Evolutionary conservation across 192 early-diverging fungal genomes (phyloP), one percentile per base, ranked within the genome.

Genomic region (Coemansia sp.): DNA sequence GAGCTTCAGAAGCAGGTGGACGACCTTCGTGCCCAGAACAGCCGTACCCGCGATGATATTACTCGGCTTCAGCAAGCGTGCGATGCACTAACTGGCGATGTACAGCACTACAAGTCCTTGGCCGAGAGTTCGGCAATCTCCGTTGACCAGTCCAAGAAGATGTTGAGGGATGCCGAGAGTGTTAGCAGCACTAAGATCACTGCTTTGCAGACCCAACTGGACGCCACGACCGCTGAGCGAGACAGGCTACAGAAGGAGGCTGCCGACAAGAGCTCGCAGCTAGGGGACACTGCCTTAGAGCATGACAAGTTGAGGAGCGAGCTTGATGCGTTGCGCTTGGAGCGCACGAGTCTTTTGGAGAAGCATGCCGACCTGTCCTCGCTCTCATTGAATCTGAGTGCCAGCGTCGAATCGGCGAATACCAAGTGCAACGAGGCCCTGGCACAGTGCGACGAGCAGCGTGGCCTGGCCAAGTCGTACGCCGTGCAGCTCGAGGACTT

Each of bases 211-310:
- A 18, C 53, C 6, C 53, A 20, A 16, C n/a, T 56, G 18, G 33
- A 9, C 11, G 33, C 31, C 26, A 14, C 28, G 28, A 53, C 51
- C 28, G 63, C 53, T 28, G 63, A 65, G 38, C 50, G 53, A 56
- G 60, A 61, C 33, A n/a, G 33, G 0, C 9, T 55, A 6, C 18
- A 36, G 26, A 24, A 9, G 6, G 21, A 51, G 7, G n/a, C 66
- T 4, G 23, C 28, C 3, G 60, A 50, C 5, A 39, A 28, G 13
- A 23, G 35, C 8, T 51, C 48, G 1, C 50, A 48, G 9, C 31
- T 66, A 11, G 43, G 35, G 16, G 20, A 28, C 28, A 33, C 40
- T n/a, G 37, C 42, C 5, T 16, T 43, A 9, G 33, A 60, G 31
- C n/a, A 33, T 5, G 39, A 39, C n/a, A 14, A 31, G 11, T 13